These are phyloP conservation scores for Eugenia klotzschiana DNA, from an alignment of 441 rosid species.

Conservation along the genomic window DNA sequence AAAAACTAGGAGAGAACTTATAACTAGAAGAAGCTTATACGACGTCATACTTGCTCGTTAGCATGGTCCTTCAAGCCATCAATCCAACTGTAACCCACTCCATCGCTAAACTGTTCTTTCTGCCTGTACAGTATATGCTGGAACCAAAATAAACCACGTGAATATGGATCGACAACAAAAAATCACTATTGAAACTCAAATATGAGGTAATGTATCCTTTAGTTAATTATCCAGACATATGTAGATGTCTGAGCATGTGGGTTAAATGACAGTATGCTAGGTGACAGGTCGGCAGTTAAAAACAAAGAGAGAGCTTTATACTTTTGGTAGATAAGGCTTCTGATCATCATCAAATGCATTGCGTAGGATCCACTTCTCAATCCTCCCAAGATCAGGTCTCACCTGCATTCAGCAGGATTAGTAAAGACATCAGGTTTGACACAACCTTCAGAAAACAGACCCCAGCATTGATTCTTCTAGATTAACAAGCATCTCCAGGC, in stretches of 20 bases:
- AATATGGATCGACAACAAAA: not conserved
- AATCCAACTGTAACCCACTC: conserved; percentile 96
- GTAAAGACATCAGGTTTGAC: not conserved
- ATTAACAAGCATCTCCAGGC: not conserved
- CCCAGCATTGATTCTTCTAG: not conserved
- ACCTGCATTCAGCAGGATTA: conserved; percentile 22
- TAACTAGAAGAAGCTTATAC: not conserved
- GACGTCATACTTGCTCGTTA: conserved; percentile 33
- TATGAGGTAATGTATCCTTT: not conserved
- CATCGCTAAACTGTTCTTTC: conserved; percentile 95
- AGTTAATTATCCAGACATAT: not conserved
- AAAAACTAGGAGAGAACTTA: not conserved
- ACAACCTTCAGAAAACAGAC: not conserved
- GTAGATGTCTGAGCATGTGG: not conserved
- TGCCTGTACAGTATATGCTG: conserved; percentile 86
- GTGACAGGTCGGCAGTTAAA: not conserved
- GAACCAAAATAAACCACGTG: conserved; percentile 2
- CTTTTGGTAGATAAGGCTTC: conserved; percentile 73
- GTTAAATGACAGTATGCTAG: not conserved
- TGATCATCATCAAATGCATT: conserved; percentile 69
- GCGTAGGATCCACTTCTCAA: conserved; percentile 74
- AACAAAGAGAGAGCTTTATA: conserved; percentile 4
- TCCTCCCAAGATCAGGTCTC: conserved; percentile 60
- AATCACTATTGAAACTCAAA: not conserved
- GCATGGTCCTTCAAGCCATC: conserved; percentile 90